These are phyloP conservation scores for Pythium vanterpoolii DNA, from an alignment of 352 stramenopile genomes.

Conservation along the genomic window DNA sequence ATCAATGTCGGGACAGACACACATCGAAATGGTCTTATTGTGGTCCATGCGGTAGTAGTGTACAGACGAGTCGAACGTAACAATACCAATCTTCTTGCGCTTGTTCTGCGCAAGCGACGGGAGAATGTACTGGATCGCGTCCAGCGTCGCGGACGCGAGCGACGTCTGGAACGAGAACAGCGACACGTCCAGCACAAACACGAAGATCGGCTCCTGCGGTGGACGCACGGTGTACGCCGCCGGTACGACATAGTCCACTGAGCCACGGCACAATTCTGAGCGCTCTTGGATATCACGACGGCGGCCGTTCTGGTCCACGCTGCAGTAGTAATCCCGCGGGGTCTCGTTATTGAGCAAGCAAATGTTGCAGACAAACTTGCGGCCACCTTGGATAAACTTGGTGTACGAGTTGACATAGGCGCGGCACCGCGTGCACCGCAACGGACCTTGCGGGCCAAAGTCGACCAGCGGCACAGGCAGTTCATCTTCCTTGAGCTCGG, in stretches of 20 bases:
- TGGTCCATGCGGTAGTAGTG: conserved; percentile 88
- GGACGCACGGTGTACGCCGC: conserved; percentile 78
- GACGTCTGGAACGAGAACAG: conserved; percentile 80
- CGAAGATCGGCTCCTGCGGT: conserved; percentile 81
- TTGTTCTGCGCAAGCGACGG: conserved; percentile 73
- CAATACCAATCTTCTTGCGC: conserved; percentile 86
- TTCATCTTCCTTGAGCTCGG: conserved; percentile 78
- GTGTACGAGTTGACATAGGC: conserved; percentile 89
- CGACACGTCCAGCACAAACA: conserved; percentile 87
- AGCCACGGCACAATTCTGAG: conserved; percentile 74
- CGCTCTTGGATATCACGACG: conserved; percentile 79
- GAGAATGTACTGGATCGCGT: conserved; percentile 79
- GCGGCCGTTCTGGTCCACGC: conserved; percentile 80
- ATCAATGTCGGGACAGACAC: conserved; percentile 75
- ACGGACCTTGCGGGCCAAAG: conserved; percentile 73
- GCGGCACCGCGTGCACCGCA: conserved; percentile 81
- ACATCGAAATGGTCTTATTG: conserved; percentile 63
- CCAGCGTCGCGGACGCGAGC: conserved; percentile 52
- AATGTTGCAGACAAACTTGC: conserved; percentile 90
- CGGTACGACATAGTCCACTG: conserved; percentile 85
- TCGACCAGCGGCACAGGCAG: conserved; percentile 82
- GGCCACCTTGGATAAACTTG: conserved; percentile 80
- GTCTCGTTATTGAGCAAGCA: conserved; percentile 83
- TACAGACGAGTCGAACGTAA: conserved; percentile 81
- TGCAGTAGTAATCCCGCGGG: conserved; percentile 85